Evolutionary conservation across 768 basidiomycete species (phyloP), one percentile per base, ranked within the genome.

Genomic region (Lactarius akahatsu): DNA sequence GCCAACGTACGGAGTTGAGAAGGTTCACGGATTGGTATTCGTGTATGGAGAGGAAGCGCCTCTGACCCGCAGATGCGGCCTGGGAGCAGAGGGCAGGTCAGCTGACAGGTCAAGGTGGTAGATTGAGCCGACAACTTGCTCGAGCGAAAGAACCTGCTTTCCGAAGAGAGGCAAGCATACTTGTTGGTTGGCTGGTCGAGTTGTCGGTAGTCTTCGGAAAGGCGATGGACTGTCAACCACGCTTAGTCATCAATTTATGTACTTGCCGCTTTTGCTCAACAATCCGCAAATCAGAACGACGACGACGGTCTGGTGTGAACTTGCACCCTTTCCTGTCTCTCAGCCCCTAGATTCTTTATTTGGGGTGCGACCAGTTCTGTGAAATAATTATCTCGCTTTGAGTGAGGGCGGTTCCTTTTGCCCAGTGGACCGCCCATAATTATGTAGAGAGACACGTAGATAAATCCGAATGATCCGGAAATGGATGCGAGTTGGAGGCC

Each of bases 21-120:
- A 99, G 83, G 70, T 89, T 88, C 78, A 98, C 91, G 54, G 95
- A 96, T 78, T 98, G 96, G 80, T 97, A 93, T 80, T 99, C 97
- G 79, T 99, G 97, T 73, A 99, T 95, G 30, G 94, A 96, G 73
- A 98, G 86, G 76, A 87, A 91, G 70, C 95, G 92, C 80, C 83
- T 91, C 85, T 96, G 94, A 75, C 88, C 85, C 73, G 86, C 85
- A 85, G 86, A 87, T 72, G 81, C 84, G 76, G 81, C 78, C 90
- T 91, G 72, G 36, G 67, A 34, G 13, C 26, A 52, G 64, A 32
- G 11, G 63, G 67, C 67, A 57, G 34, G 32, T 69, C 23, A 65
- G 66, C 57, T 41, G 59, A 10, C 56, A n/a, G 41, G 59, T 13
- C 78, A 36, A 18, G 9, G 10, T 28, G 32, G 13, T 10, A 28